A percentile compares a stretch with the other conserved stretches of the same genome.
phyloP scores from a whole-genome alignment of 192 early-diverging fungal genomes.

The Jimgerdemannia lactiflua region DNA sequence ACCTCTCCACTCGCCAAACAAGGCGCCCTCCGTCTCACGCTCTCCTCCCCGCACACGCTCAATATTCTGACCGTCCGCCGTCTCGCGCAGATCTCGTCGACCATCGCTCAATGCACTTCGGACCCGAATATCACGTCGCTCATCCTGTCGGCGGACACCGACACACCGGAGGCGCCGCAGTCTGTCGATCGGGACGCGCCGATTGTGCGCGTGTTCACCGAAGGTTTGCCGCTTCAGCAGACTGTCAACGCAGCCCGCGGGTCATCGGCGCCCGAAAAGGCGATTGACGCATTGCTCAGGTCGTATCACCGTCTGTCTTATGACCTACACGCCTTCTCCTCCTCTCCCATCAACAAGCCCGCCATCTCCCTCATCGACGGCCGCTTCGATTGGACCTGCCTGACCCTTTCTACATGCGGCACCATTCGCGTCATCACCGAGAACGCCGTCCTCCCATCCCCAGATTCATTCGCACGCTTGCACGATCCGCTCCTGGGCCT shows the following conservation, averaged over 20 bases:
- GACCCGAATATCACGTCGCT: slow-evolving; percentile 11
- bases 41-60: slow-evolving; percentile 39
- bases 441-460: slow-evolving; percentile 22
- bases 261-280: too few relatives aligned
- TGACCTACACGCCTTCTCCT: too few relatives aligned
- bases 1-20: slow-evolving; percentile 19
- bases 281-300: too few relatives aligned
- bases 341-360: slow-evolving; percentile 8
- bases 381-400: slow-evolving; percentile 28
- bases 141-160: neutral
- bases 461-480: too few relatives aligned
- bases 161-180: neutral
- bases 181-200: too few relatives aligned
- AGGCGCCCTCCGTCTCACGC: slow-evolving; percentile 28
- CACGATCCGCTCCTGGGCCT: too few relatives aligned
- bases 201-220: too few relatives aligned
- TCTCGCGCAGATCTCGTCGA: neutral
- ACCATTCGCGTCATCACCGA: slow-evolving; percentile 41
- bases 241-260: too few relatives aligned
- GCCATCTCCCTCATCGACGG: slow-evolving; percentile 38
- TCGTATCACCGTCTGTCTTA: too few relatives aligned
- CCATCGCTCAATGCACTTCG: slow-evolving; percentile 4
- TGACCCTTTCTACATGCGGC: slow-evolving; percentile 22
- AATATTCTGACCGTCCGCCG: slow-evolving; percentile 27
- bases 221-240: too few relatives aligned